Percentiles rank a stretch among this genome's conserved stretches.
Evolutionary conservation across 805 yeast genomes (phyloP).

Genomic region (Torulaspora gathmanii): DNA sequence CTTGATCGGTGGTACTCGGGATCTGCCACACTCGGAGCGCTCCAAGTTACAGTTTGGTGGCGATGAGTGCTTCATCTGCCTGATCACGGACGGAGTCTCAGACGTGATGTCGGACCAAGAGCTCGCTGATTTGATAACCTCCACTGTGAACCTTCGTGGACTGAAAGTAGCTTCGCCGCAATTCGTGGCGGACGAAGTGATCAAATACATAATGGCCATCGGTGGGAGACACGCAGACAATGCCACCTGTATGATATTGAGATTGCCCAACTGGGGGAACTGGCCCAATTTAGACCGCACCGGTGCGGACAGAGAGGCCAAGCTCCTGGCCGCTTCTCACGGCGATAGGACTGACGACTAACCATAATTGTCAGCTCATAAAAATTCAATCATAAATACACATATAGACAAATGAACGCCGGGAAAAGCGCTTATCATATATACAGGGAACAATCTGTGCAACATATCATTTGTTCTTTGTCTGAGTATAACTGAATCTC

Average conservation of each 20-base stretch:
- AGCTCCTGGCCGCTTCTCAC: slow-evolving; percentile 37
- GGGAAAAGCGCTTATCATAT: background rate
- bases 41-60: slow-evolving; percentile 57
- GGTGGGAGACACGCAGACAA: slow-evolving; percentile 80
- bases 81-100: slow-evolving; percentile 85
- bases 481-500: slow-evolving; percentile 74
- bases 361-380: slow-evolving; percentile 1
- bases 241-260: slow-evolving; percentile 82
- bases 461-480: slow-evolving; percentile 48
- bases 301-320: slow-evolving; percentile 71
- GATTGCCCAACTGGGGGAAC: slow-evolving; percentile 87
- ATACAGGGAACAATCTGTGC: slow-evolving; percentile 6
- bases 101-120: slow-evolving; percentile 83
- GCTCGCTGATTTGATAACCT: slow-evolving; percentile 75
- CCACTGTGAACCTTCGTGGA: slow-evolving; percentile 59
- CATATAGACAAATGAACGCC: slow-evolving; percentile 1
- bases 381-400: slow-evolving; percentile 7
- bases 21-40: slow-evolving; percentile 38
- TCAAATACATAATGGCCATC: slow-evolving; percentile 74
- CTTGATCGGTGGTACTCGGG: slow-evolving; percentile 56
- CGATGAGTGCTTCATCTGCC: slow-evolving; percentile 77
- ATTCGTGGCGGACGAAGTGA: slow-evolving; percentile 76
- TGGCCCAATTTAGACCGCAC: slow-evolving; percentile 87
- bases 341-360: slow-evolving; percentile 16
- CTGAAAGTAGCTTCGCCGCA: slow-evolving; percentile 73